Conservation (phyloP, 805 yeast species). For the Starmera quercuum region DNA sequence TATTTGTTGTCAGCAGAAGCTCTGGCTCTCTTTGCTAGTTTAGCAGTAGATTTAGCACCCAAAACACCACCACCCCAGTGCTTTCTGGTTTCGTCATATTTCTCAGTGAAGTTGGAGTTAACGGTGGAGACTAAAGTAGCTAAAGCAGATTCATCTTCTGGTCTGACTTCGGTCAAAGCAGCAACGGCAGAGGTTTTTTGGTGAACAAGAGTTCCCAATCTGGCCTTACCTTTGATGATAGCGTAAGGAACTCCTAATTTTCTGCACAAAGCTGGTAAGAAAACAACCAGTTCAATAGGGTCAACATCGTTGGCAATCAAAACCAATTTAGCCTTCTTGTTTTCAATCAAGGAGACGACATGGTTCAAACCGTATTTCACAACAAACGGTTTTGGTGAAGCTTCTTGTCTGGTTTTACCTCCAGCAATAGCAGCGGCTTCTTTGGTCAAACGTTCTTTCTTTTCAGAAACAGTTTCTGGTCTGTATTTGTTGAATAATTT, state of each 20-base stretch:
- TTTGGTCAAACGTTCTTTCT: conserved; percentile 97
- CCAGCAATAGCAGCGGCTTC: conserved; percentile 99
- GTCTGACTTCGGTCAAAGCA: conserved; percentile 89
- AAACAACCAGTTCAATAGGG: conserved; percentile 96
- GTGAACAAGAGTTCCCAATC: conserved; percentile 96
- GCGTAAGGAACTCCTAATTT: conserved; percentile 99
- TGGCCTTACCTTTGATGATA: conserved; percentile 95
- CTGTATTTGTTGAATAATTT: conserved; percentile 98
- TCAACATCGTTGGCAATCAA: conserved; percentile 98
- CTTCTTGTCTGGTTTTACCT: conserved; percentile 96
- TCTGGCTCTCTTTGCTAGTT: conserved; percentile 31
- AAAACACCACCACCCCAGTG: conserved; percentile 99
- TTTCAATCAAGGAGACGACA: conserved; percentile 93
- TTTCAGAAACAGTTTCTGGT: conserved; percentile 96
- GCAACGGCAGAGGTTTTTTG: conserved; percentile 96
- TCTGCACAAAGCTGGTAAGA: conserved; percentile 98
- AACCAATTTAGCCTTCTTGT: conserved; percentile 97
- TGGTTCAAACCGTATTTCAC: conserved; percentile 99
- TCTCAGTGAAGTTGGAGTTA: conserved; percentile 87
- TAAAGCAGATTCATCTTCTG: conserved; percentile 93
- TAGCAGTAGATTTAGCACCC: conserved; percentile 90
- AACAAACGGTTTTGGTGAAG: conserved; percentile 92
- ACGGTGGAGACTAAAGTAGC: conserved; percentile 90
- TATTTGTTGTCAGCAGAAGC: not conserved
- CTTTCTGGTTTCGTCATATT: conserved; percentile 93